phyloP scores from a whole-genome alignment of 129 eudicot species.

The Flaveria bidentis region DNA sequence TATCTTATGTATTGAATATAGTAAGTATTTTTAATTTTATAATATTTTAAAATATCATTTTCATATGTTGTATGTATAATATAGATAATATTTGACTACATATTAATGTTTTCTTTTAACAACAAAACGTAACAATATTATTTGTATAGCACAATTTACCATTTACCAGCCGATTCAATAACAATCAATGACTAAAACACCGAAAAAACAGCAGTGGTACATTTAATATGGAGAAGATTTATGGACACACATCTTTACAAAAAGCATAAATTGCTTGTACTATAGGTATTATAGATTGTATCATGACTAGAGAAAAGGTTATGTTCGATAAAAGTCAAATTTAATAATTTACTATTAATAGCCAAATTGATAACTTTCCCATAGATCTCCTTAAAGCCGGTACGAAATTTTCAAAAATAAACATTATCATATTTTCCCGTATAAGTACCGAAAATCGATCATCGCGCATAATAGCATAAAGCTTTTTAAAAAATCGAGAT shows the following conservation, averaged over 20 bases:
- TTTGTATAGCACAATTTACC: not conserved
- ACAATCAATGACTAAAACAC: not conserved
- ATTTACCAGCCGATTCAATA: not conserved
- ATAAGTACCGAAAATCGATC: not conserved
- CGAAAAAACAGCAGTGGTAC: slow-evolving; percentile 13
- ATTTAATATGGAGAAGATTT: slow-evolving; percentile 7
- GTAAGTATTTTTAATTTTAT: no score
- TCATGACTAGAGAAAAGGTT: not conserved
- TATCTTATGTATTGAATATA: no score
- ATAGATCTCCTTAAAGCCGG: not conserved
- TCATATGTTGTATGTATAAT: no score
- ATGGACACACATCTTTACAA: not conserved
- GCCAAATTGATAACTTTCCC: not conserved
- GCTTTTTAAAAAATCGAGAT: no score
- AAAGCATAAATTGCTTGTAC: slow-evolving; percentile 4
- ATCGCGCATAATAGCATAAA: no score
- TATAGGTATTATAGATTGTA: slow-evolving; percentile 2
- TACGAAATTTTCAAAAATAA: not conserved
- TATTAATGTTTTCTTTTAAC: no score
- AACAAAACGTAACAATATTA: no score
- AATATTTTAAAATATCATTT: no score
- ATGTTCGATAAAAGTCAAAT: not conserved
- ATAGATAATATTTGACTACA: no score
- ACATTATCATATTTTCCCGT: not conserved
- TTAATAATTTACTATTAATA: not conserved